Base-by-base conservation (phyloP, 1,284 basidiomycete species). In the Vanrija pseudolonga region DNA sequence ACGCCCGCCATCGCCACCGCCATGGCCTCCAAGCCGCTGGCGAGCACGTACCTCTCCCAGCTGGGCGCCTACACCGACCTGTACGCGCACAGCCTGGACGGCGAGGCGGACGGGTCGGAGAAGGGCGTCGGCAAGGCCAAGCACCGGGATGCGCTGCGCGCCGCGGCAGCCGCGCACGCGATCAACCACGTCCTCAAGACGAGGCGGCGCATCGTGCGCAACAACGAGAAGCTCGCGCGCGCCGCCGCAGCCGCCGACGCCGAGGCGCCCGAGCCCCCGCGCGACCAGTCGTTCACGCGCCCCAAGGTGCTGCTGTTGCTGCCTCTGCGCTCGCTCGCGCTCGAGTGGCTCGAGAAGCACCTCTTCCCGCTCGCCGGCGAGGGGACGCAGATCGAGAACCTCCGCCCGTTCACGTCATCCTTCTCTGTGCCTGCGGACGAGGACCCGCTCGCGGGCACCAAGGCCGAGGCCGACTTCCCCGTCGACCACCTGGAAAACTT, bases 201-300 rank as follows among this genome's bases (percentile, higher is more conserved):
- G 61, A 87, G 95, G n/a, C 84, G 88, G 14, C 82, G 85, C 8
- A 83, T 98, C n/a, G 80, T 97, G 17, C 94, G 94, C 71, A 96
- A 95, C 74, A 98, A 97, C 68, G 92, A 97, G 64, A 85, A 86
- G 45, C 81, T 98, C 14, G 82, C 87, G 0, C 83, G 85, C 60
- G 83, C 84, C 5, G 73, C 80, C 2, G 59, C 53, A 12, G 55
- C 58, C 52, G 67, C 43, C 47, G 49, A 50, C 52, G 67, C 43
- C 47, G 49, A 50, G 23, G 41, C 42, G 14, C 62, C 65, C 19
- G 88, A 90, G 59, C 58, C 69, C 43, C 83, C 90, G 7, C 88
- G 91, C 74, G 95, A 98, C 72, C 95, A 98, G 81, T 94, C 95
- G 20, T 98, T 98, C 77, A 97, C 94, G 2, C 87, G 96, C 8